Conservation (phyloP, 768 basidiomycete genomes). For the Boletus rex-veris region DNA sequence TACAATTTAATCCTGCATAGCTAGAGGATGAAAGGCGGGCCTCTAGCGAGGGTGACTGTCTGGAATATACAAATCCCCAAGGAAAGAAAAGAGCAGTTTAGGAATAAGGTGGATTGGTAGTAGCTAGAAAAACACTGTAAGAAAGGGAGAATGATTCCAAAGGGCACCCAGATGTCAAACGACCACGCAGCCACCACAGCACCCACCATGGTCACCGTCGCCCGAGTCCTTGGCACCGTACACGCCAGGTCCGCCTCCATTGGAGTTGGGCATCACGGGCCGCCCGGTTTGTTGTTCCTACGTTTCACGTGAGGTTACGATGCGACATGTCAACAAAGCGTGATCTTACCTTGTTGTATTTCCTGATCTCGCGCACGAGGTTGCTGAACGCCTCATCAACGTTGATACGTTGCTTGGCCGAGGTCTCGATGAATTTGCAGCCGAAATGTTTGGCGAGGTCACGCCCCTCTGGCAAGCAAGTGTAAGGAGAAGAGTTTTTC, state of each 20-base stretch:
- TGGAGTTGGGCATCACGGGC: constrained; percentile 49
- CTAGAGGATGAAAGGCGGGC: constrained; percentile 2
- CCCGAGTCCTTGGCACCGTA: constrained; percentile 46
- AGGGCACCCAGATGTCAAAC: constrained; percentile 28
- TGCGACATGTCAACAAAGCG: neutral
- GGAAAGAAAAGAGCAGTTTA: constrained; percentile 5
- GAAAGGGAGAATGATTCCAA: neutral
- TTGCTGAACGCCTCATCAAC: constrained; percentile 94
- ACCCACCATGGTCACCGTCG: constrained; percentile 55
- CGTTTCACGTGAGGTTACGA: constrained; percentile 7
- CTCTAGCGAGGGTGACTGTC: constrained; percentile 5
- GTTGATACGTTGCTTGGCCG: constrained; percentile 94
- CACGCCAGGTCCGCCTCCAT: constrained; percentile 42
- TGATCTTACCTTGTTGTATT: constrained; percentile 79
- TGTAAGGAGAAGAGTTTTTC: neutral
- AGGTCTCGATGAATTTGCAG: constrained; percentile 94
- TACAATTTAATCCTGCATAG: constrained; percentile 21
- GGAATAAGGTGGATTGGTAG: constrained; percentile 1
- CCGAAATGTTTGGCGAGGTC: constrained; percentile 94
- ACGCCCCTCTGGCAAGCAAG: constrained; percentile 75
- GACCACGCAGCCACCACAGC: constrained; percentile 70
- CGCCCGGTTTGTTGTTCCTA: constrained; percentile 80
- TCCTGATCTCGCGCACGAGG: constrained; percentile 90
- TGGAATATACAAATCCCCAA: constrained; percentile 13
- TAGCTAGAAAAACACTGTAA: constrained; percentile 8